Base-by-base conservation (phyloP, 345 rosid genomes). In the Sisymbrium altissimum region DNA sequence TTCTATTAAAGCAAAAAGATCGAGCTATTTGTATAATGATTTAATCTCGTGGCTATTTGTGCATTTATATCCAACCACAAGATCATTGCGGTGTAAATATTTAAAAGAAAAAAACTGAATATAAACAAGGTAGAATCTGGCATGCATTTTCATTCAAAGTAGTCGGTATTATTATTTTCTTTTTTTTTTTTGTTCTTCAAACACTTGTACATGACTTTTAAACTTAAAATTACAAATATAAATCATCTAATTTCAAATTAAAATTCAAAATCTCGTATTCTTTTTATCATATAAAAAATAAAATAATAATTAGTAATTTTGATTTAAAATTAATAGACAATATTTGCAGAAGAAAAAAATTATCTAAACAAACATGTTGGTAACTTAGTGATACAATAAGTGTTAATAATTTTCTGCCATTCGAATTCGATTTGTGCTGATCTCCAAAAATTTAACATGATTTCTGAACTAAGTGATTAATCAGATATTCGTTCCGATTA, bases 21-120 rank as follows among this genome's bases (percentile, higher is more conserved):
- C 46, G 62, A 64, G 48, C 29, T 67, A 41, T 32, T 30, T 49
- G 10, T 74, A 50, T 40, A 59, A 30, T 50, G 39, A 59, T 50
- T 67, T 68, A 41, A 5, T 10, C 48, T 68, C 17, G 19, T 67
- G 21, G 64, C 52, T 17, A 50, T 59, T 15, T n/a, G 72, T 58
- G 73, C 44, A 49, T 66, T 39, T 59, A 29, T 36, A 23, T 58
- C 15, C 41, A 43, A 27, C 72, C 67, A 74, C 72, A 66, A 57
- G 17, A 66, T 39, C 60, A 48, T 49, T 67, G 29, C 66, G 72
- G 60, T 57, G 56, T 45, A 64, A 35, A 44, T 54, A 55, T 15
- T 55, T 17, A 33, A 1, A 43, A 33, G n/a, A n/a, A 54, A 59
- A 33, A 59, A 61, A 61, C 25, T 60, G 49, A 9, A 58, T 32